Conservation (phyloP, 345 rosid species). For the Acer yangbiense region DNA sequence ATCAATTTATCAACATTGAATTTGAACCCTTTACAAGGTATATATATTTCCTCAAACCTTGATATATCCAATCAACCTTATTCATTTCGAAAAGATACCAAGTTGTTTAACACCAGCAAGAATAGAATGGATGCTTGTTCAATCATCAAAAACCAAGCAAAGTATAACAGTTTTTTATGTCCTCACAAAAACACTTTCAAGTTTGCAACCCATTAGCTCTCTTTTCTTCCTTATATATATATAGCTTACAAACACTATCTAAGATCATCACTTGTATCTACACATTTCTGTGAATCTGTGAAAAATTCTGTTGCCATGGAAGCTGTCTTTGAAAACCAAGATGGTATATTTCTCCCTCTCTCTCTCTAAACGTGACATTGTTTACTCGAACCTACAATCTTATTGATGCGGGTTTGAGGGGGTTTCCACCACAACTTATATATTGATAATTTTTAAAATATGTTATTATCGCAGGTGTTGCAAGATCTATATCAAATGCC, state of each 20-base stretch:
- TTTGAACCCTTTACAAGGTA: no score
- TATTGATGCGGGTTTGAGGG: neutral
- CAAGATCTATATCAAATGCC: conserved; percentile 44
- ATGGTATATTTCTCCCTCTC: conserved; percentile 18
- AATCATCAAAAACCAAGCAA: conserved; percentile 14
- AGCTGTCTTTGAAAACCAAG: neutral
- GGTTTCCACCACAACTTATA: neutral
- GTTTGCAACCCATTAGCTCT: conserved; percentile 18
- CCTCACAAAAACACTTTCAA: neutral
- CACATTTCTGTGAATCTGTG: neutral
- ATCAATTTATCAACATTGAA: neutral
- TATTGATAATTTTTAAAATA: neutral
- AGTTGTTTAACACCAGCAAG: neutral
- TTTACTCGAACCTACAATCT: neutral
- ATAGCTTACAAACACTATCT: neutral
- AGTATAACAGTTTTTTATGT: neutral
- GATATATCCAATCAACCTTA: no score
- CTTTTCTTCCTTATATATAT: neutral
- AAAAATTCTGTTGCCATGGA: conserved; percentile 22
- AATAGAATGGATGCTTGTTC: conserved; percentile 25
- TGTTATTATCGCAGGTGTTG: conserved; percentile 31
- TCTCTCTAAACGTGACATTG: neutral
- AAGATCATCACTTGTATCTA: neutral
- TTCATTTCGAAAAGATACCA: no score
- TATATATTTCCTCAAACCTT: no score